A percentile compares a stretch with the other conserved stretches of the same genome.
Evolutionary conservation across 2,329 filamentous ascomycete species (phyloP).

Genomic region (Fusarium albidum): DNA sequence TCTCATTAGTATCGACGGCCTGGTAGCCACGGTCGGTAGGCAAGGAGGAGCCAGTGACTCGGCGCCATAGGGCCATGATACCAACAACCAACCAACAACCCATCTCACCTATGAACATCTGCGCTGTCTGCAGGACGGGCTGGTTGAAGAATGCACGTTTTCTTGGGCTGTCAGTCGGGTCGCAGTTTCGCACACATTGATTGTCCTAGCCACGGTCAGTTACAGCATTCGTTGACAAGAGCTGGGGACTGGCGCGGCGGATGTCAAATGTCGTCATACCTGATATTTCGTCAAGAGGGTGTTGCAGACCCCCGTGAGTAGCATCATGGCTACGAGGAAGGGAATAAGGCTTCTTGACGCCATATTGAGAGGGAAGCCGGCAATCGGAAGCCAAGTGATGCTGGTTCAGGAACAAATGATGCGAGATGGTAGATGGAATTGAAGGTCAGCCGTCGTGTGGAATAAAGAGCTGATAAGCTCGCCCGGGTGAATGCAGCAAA

Average conservation of each 20-base stretch:
- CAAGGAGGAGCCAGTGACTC: conserved; percentile 56
- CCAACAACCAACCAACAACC: conserved; percentile 94
- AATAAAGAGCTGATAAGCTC: conserved; percentile 37
- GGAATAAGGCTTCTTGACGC: conserved; percentile 76
- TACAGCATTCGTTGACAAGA: background rate
- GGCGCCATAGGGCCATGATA: conserved; percentile 70
- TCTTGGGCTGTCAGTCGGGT: conserved; percentile 66
- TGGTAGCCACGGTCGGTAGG: conserved; percentile 68
- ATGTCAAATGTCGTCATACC: conserved; percentile 57
- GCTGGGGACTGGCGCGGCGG: background rate
- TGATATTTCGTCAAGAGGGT: conserved; percentile 97
- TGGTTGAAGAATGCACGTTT: conserved; percentile 85
- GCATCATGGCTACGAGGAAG: conserved; percentile 93
- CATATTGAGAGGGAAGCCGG: conserved; percentile 59
- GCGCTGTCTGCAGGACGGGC: conserved; percentile 92
- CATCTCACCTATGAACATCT: conserved; percentile 98
- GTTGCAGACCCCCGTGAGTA: conserved; percentile 95
- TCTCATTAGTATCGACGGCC: conserved; percentile 62
- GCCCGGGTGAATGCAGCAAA: conserved; percentile 10
- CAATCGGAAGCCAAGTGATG: conserved; percentile 10
- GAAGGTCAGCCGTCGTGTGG: conserved; percentile 16
- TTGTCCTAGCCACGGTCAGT: conserved; percentile 71
- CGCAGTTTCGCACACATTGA: conserved; percentile 94
- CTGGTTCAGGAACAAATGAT: conserved; percentile 4
- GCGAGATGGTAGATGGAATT: conserved; percentile 7